Conservation (phyloP, 495 filamentous ascomycete genomes). For the Daldinia vernicosa region DNA sequence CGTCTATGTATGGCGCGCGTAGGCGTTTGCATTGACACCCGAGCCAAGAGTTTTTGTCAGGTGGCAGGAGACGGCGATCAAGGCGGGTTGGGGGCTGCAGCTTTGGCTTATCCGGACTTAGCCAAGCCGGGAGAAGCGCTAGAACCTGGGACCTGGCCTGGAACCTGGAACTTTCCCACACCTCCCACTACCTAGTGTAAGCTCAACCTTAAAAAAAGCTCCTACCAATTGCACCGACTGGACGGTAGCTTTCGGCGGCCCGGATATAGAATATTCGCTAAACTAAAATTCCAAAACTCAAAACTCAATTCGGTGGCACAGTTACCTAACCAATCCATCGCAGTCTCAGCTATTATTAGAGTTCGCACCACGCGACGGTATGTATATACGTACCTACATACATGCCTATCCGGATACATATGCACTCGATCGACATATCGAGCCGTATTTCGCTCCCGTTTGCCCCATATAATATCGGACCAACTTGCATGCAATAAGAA, state of each 20-base stretch:
- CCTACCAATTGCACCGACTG: slow-evolving; percentile 15
- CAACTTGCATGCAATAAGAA: slow-evolving; percentile 3
- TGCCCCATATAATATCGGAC: not conserved
- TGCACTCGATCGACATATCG: not conserved
- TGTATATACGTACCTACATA: not conserved
- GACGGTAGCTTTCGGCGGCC: slow-evolving; percentile 20
- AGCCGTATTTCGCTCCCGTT: not conserved
- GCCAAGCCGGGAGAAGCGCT: not conserved
- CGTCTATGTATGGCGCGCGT: not conserved
- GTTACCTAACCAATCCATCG: not conserved
- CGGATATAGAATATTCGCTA: not conserved
- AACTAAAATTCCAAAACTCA: slow-evolving; percentile 8
- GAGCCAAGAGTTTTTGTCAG: slow-evolving; percentile 13
- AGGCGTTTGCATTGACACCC: not conserved
- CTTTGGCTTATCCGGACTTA: not conserved
- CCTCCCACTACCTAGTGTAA: not conserved
- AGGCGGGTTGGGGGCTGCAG: slow-evolving; percentile 1
- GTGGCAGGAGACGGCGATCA: not conserved
- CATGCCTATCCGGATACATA: not conserved
- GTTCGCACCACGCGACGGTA: not conserved
- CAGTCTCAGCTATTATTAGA: slow-evolving; percentile 19
- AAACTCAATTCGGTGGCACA: slow-evolving; percentile 25
- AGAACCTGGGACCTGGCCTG: slow-evolving; percentile 2
- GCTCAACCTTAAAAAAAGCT: slow-evolving; percentile 8
- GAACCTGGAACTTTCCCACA: slow-evolving; percentile 1